Percentiles rank a stretch among this genome's conserved stretches.
Conservation (phyloP, 2,329 filamentous ascomycete species). For the Claviceps maximensis region DNA sequence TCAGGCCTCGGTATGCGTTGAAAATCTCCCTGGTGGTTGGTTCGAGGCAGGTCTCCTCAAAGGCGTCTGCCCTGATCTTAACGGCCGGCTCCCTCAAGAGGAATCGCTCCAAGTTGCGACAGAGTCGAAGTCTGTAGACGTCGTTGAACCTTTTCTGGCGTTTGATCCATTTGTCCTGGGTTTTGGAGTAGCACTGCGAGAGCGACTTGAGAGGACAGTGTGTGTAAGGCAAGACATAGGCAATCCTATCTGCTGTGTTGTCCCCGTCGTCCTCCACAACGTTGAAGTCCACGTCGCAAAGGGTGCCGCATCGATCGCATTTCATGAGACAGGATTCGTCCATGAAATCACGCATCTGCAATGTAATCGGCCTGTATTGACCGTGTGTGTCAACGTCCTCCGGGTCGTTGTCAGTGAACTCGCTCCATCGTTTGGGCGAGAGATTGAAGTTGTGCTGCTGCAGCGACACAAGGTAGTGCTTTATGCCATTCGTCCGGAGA, state of each 20-base stretch:
- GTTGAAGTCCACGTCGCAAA: constrained; percentile 4
- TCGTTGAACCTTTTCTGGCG: no score
- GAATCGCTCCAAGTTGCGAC: not conserved
- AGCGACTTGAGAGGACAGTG: not conserved
- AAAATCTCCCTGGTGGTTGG: not conserved
- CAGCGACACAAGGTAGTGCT: not conserved
- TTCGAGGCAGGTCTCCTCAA: not conserved
- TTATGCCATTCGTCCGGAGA: not conserved
- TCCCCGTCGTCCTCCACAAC: not conserved
- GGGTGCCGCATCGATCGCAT: constrained; percentile 1
- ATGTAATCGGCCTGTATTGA: not conserved
- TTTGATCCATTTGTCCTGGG: not conserved
- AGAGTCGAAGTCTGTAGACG: not conserved
- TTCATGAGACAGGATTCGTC: not conserved
- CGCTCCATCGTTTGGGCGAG: not conserved
- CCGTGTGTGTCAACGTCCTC: not conserved
- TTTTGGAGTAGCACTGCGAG: not conserved
- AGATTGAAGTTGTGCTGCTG: constrained; percentile 1
- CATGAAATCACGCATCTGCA: not conserved
- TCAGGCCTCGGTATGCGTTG: not conserved
- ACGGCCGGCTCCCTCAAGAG: not conserved
- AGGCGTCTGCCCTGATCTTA: not conserved
- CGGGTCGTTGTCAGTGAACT: not conserved
- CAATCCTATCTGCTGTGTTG: not conserved
- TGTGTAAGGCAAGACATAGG: not conserved